A percentile compares a stretch with the other conserved stretches of the same genome.
Conservation (phyloP, 305 asterid species). For the Fraxinus latifolia region DNA sequence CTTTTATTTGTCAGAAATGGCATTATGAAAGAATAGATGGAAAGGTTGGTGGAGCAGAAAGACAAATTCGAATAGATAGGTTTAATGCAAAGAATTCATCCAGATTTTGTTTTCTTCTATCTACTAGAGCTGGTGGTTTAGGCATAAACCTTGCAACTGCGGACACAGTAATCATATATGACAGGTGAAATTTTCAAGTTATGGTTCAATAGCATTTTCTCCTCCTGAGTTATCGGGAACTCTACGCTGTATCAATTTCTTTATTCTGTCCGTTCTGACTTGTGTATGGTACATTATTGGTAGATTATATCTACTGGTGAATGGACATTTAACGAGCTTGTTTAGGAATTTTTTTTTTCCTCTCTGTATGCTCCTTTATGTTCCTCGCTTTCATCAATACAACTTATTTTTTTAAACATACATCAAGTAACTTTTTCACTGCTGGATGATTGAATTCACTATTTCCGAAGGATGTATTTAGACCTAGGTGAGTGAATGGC, state of each 20-base stretch:
- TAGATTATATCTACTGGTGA: not conserved
- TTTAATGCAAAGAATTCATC: conserved; percentile 89
- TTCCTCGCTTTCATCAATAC: not conserved
- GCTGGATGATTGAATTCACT: not conserved
- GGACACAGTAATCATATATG: conserved; percentile 92
- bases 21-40: conserved; percentile 93
- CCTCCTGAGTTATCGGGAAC: conserved; percentile 6
- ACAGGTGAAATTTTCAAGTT: conserved; percentile 54
- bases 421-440: not conserved
- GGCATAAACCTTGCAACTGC: conserved; percentile 99
- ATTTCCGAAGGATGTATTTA: not conserved
- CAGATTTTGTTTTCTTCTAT: conserved; percentile 89
- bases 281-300: not conserved
- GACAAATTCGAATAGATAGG: conserved; percentile 93
- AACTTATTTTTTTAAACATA: not conserved
- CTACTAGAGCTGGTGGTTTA: conserved; percentile 97
- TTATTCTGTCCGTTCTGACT: not conserved
- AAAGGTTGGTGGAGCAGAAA: conserved; percentile 90
- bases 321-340: not conserved
- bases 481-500: not conserved
- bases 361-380: not conserved
- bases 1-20: conserved; percentile 64
- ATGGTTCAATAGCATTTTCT: conserved; percentile 10
- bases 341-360: not conserved
- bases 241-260: not conserved